Conservation (phyloP, 345 rosid species). For the Populus davidiana region DNA sequence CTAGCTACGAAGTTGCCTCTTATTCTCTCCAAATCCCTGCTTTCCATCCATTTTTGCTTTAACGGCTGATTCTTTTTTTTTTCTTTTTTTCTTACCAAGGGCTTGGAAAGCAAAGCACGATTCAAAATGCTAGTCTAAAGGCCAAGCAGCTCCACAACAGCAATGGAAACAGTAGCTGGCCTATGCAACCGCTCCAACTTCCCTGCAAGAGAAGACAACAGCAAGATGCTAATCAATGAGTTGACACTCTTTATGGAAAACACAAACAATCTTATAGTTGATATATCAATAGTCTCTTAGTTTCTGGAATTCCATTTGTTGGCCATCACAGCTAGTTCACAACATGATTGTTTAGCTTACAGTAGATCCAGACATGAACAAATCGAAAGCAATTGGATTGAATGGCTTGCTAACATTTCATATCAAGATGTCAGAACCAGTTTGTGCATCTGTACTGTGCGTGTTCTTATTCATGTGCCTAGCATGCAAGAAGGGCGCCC, state of each 20-base stretch:
- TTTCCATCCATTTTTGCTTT: not conserved
- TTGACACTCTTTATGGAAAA: not conserved
- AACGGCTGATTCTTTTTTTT: not conserved
- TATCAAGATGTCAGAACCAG: not conserved
- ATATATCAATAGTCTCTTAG: not conserved
- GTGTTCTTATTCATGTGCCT: not conserved
- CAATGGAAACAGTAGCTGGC: not conserved
- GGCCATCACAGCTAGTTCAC: not conserved
- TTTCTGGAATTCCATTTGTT: not conserved
- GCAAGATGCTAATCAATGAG: not conserved
- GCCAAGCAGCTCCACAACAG: not conserved
- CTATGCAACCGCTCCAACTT: not conserved
- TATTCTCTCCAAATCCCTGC: not conserved
- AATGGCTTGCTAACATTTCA: not conserved
- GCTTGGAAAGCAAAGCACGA: not conserved
- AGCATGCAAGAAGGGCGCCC: not conserved
- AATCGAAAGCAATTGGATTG: not conserved
- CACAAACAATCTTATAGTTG: not conserved
- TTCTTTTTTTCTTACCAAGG: not conserved
- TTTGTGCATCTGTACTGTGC: not conserved
- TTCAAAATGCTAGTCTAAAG: constrained; percentile 7
- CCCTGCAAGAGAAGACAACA: constrained; percentile 5
- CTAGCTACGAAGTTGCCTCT: constrained; percentile 2
- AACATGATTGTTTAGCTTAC: not conserved
- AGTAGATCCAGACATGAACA: not conserved